These are phyloP conservation scores for Sparassis latifolia DNA, from an alignment of 1,284 basidiomycete genomes.

Conservation along the genomic window DNA sequence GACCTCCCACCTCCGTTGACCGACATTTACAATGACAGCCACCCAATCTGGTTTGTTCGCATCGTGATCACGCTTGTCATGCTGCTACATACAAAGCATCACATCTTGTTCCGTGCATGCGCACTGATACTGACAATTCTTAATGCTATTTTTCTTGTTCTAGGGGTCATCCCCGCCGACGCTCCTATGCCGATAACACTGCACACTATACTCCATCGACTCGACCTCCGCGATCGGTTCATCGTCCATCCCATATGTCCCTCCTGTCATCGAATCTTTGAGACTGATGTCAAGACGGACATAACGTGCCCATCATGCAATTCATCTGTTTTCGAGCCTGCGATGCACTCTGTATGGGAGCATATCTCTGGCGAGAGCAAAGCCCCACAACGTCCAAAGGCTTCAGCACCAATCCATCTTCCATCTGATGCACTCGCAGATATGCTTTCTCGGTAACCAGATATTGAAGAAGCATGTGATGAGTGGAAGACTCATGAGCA, in stretches of 20 bases:
- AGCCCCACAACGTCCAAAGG: no score
- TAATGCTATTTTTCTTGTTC: constrained; percentile 11
- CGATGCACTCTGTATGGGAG: no score
- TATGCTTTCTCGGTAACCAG: no score
- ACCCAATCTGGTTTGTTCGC: constrained; percentile 5
- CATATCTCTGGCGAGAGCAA: no score
- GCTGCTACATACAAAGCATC: constrained; percentile 17
- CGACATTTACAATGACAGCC: not conserved
- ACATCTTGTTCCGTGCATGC: constrained; percentile 17
- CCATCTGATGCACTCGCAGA: no score
- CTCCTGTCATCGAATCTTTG: constrained; percentile 9
- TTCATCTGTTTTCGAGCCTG: constrained; percentile 1
- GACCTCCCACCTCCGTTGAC: not conserved
- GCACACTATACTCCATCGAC: constrained; percentile 12
- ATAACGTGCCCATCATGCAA: constrained; percentile 1
- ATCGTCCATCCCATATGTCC: constrained; percentile 15
- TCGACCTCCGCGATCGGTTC: constrained; percentile 17
- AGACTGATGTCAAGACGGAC: not conserved
- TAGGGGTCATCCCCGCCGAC: not conserved
- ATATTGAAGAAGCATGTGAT: no score
- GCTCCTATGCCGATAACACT: constrained; percentile 13
- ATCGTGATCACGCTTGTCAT: constrained; percentile 12
- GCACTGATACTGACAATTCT: constrained; percentile 11
- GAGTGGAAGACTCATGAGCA: no score
- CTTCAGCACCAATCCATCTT: no score